phyloP scores from a whole-genome alignment of 225 moss, liverwort and hornwort genomes.

The Lunularia cruciata region DNA sequence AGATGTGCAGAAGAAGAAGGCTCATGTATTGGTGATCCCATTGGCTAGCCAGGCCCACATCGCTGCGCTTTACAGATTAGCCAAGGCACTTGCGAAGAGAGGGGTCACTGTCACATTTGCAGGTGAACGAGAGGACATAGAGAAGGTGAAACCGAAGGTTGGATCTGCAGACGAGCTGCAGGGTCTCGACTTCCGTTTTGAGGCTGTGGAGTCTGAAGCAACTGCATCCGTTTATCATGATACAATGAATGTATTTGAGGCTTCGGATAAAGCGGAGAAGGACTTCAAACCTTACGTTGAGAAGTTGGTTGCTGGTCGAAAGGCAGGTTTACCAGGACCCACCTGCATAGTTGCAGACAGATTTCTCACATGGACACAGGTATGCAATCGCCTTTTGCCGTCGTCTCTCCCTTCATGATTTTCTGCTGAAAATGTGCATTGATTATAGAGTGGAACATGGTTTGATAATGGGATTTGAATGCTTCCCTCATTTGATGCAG shows the following conservation, averaged over 20 bases:
- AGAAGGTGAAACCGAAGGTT: no score
- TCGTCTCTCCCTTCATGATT: no score
- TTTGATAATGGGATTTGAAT: no score
- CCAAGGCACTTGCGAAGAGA: neutral
- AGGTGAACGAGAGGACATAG: neutral
- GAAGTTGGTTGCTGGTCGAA: neutral
- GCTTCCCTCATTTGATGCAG: neutral
- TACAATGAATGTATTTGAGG: no score
- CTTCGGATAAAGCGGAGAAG: neutral
- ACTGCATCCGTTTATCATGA: no score
- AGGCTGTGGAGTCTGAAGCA: no score
- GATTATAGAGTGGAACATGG: no score
- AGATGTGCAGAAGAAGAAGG: neutral
- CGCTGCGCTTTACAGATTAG: neutral
- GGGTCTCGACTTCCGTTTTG: neutral
- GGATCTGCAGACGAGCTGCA: neutral
- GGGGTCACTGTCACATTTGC: neutral
- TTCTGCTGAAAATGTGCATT: no score
- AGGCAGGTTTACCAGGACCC: neutral
- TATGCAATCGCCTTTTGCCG: no score
- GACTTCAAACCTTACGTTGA: neutral
- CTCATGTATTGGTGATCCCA: neutral
- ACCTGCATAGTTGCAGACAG: neutral
- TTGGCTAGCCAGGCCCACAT: neutral
- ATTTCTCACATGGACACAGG: neutral